Conservation (phyloP, 805 yeast genomes). For the Jamesozyma hellenica region DNA sequence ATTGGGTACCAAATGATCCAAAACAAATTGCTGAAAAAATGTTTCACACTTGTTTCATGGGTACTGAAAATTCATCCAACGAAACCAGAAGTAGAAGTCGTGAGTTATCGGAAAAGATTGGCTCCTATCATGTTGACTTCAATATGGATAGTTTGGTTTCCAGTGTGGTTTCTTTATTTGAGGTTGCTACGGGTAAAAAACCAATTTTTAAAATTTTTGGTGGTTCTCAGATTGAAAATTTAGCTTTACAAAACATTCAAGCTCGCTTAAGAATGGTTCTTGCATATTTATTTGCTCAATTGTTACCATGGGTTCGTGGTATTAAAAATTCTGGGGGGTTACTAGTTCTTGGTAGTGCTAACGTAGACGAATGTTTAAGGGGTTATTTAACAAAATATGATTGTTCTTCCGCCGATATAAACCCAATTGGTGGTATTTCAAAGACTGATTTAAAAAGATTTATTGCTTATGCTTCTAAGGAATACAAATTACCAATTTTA, state of each 20-base stretch:
- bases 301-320: constrained; percentile 89
- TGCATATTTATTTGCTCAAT: constrained; percentile 85
- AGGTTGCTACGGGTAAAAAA: constrained; percentile 78
- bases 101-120: constrained; percentile 61
- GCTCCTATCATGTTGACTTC: constrained; percentile 82
- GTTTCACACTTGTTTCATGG: constrained; percentile 92
- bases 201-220: constrained; percentile 91
- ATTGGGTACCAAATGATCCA: constrained; percentile 64
- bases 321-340: constrained; percentile 53
- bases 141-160: constrained; percentile 81
- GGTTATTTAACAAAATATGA: constrained; percentile 96
- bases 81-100: constrained; percentile 83
- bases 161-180: constrained; percentile 67
- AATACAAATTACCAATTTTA: constrained; percentile 69
- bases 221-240: constrained; percentile 81
- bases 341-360: constrained; percentile 88
- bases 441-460: constrained; percentile 85
- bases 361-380: constrained; percentile 91
- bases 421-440: constrained; percentile 98
- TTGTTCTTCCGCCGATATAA: constrained; percentile 93
- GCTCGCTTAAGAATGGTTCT: constrained; percentile 93
- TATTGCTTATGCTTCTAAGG: constrained; percentile 63
- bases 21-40: constrained; percentile 64
- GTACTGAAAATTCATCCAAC: constrained; percentile 80
- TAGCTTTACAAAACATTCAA: constrained; percentile 93